Evolutionary conservation across 371 early-diverging fungal genomes (phyloP), one percentile per base, ranked within the genome.

Genomic region (Lichtheimia ornata): DNA sequence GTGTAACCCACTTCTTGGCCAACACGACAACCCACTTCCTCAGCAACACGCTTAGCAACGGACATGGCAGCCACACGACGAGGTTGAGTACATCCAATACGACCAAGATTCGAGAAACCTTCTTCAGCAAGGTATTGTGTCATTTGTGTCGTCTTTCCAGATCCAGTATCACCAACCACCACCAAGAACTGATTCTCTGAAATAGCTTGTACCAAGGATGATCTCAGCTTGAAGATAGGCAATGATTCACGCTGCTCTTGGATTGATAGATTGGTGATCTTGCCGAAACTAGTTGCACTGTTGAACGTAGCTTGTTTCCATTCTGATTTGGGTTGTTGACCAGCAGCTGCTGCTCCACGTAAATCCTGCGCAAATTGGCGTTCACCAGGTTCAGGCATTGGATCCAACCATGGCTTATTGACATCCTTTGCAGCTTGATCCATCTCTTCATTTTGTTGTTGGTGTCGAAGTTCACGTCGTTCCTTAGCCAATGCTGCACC

Each of bases 61-160:
- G 95, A 95, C 89, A 97, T 97, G 52, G 99, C 99, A 24, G 99
- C 99, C 40, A 99, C 96, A 84, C 99, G 94, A 79, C 99, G 93
- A 15, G 99, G 99, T 76, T 99, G 99, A 2, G 99, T 99, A 76
- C 99, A 96, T 11, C 98, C 99, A 71, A 99, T 96, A 65, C 92
- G 88, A 5, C 97, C 96, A 17, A 73, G 63, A 20, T 79, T 74
- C 0, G 91, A 86, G 68, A 93, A 96, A 0, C 96, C 96, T 71
- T 94, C 95, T 73, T 99, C 97, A 13, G 91, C 89, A 54, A 99
- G 77, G 68, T 98, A 99, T 77, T 99, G 99, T 5, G 99, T 96
- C 90, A 99, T 94, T 76, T 99, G 99, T 5, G 99, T 99, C 0
- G 99, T 99, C 74, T 99, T 99, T 25, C 99, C 99, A 12, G 98